Base-by-base conservation (phyloP, 1,139 yeast species). In the Candida glucosophila region DNA sequence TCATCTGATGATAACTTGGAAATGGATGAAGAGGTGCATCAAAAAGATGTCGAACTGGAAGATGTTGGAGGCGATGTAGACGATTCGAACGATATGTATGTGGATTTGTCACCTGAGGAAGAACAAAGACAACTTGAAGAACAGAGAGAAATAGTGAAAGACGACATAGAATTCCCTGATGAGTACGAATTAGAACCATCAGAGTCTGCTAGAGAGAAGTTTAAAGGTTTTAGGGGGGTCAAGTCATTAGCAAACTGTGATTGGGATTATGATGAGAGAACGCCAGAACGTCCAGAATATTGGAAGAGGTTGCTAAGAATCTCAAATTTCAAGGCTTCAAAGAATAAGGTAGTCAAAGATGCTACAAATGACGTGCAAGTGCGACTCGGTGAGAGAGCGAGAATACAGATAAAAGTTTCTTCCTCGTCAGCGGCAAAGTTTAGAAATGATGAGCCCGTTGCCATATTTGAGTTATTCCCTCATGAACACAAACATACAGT, bases 81-180 rank as follows among this genome's bases (percentile, higher is more conserved):
- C 21, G 61, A 8, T 6, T 13, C 10, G 5, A 22, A 13, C 11
- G n/a, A n/a, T n/a, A 66, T 67, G 66, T 79, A 76, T 47, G 72
- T 76, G 29, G 95, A 85, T 25, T 59, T 85, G 29, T 60, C 81
- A 2, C 76, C 79, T 12, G 95, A 82, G 39, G 95, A 86, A 43
- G 96, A 86, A 52, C 75, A 73, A 36, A 67, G 75, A 40, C 96
- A 86, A 51, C 61, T 86, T 36, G 59, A 67, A 29, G 74, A 68
- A 41, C 85, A 65, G 55, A 73, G 94, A 44, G 64, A 67, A 22
- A 55, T 73, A 31, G 95, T 78, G 36, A 70, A 70, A 34, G 96
- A 86, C 26, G 96, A 90, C 47, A 67, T 76, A 22, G 95, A 90
- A 41, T 90, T 86, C 61, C 97, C 98, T 0, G 99, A 92, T 55